Base-by-base conservation (phyloP, 129 eudicot genomes). In the Smallanthus sonchifolius region DNA sequence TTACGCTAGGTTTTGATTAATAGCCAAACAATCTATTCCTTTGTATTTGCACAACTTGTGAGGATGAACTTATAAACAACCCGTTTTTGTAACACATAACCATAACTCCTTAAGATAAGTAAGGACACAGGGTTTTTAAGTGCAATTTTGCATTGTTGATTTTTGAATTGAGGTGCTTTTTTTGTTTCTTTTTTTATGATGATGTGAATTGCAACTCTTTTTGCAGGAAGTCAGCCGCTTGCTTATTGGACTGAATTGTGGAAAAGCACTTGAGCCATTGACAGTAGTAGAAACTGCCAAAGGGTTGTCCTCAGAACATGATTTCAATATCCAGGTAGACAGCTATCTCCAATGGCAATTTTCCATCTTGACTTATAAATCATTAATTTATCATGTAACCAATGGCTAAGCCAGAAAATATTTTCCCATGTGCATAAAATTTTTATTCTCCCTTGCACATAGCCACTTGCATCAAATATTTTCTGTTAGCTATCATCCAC, bases 241-340 rank as follows among this genome's bases (percentile, higher is more conserved):
- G 87, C 92, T 93, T 79, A 76, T 78, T 75, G 98, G 98, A 51
- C 74, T 90, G 77, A 93, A 90, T 79, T 86, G 96, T 84, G 98
- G 97, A 78, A 90, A 59, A 77, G 71, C 89, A 40, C 84, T 90
- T 78, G 88, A 86, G 74, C 49, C 84, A 37, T 19, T 88, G 59
- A 11, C 66, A 59, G 36, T 90, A 42, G 81, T 78, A 3, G 91
- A 88, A 35, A 71, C 81, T 44, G 87, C 87, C 66, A 84, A 83
- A 74, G 83, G 76, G 24, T 80, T 90, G 56, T 90, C 97, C 37
- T 62, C 88, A 14, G 67, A 88, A 44, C 89, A 88, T 80, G 92
- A 88, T 67, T 93, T 93, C 62, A 96, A 93, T 83, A 87, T 93
- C 55, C 98, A 93, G 98, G 98, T 86, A 78, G 9, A 20, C 55